Percentiles rank a stretch among this genome's conserved stretches.
phyloP scores from a whole-genome alignment of 78 protist species.

The Isochrysis galbana region DNA sequence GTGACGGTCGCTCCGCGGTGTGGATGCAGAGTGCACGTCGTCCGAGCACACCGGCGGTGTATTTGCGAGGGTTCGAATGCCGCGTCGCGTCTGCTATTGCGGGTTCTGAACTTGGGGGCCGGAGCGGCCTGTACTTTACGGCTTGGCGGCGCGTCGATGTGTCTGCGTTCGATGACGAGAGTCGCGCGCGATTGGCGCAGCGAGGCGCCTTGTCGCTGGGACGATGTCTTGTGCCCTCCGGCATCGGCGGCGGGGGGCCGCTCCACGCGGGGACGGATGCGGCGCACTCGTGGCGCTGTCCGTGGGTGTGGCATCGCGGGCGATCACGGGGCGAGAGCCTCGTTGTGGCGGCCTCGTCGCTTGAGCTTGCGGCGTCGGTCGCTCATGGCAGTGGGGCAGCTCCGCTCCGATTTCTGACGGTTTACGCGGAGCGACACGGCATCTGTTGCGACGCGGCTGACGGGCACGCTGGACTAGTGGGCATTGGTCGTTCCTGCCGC shows the following conservation, averaged over 20 bases:
- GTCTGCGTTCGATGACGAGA: neutral
- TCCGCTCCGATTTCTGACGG: too few relatives aligned
- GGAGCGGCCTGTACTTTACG: neutral
- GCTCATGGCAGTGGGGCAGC: too few relatives aligned
- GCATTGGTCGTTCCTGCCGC: neutral
- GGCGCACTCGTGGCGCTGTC: neutral
- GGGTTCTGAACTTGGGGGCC: neutral
- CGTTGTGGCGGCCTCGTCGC: too few relatives aligned
- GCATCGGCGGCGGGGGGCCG: neutral
- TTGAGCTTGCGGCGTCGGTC: too few relatives aligned
- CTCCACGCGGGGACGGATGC: too few relatives aligned
- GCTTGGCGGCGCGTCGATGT: neutral
- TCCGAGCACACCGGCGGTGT: neutral
- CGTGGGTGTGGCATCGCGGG: neutral
- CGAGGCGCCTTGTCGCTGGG: neutral
- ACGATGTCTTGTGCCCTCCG: neutral
- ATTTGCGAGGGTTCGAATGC: neutral
- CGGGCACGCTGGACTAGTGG: neutral
- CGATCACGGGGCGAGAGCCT: too few relatives aligned
- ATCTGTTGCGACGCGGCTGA: too few relatives aligned
- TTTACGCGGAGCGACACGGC: too few relatives aligned
- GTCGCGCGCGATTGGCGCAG: neutral
- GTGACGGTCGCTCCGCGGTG: neutral
- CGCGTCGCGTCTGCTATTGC: neutral
- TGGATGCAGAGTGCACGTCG: neutral